These are phyloP conservation scores for Termitomyces sp. DNA, from an alignment of 768 basidiomycete genomes.

Conservation along the genomic window DNA sequence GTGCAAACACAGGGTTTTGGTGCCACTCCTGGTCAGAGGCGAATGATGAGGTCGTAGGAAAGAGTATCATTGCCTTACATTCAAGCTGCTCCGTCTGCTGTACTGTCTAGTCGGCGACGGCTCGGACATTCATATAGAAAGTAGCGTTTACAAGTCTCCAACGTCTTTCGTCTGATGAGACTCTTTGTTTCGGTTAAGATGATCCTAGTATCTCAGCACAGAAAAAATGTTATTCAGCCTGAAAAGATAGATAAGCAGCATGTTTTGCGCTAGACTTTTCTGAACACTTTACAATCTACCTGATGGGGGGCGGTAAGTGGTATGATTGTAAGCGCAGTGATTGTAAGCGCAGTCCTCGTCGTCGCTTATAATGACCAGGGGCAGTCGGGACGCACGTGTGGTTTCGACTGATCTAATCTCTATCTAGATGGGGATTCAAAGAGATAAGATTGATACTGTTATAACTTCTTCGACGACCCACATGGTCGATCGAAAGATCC, in stretches of 20 bases:
- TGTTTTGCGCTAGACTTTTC: not conserved
- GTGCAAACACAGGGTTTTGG: conserved; percentile 13
- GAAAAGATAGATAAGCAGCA: not conserved
- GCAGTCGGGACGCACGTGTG: not conserved
- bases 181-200: not conserved
- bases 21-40: conserved; percentile 13
- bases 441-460: no score
- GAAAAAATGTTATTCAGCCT: not conserved
- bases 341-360: not conserved
- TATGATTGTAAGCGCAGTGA: no score
- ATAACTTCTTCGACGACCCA: no score
- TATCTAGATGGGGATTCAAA: not conserved
- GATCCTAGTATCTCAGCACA: not conserved
- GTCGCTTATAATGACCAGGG: not conserved
- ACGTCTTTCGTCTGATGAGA: not conserved
- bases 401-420: not conserved
- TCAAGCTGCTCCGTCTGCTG: conserved; percentile 6
- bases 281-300: not conserved
- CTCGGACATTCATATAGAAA: conserved; percentile 15
- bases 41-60: conserved; percentile 2
- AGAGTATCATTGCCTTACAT: conserved; percentile 8
- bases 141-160: not conserved
- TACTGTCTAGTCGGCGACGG: conserved; percentile 6
- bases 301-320: not conserved
- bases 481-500: not conserved